A percentile compares a stretch with the other conserved stretches of the same genome.
phyloP scores from a whole-genome alignment of 2,329 filamentous ascomycete species.

The Emmonsia crescens region DNA sequence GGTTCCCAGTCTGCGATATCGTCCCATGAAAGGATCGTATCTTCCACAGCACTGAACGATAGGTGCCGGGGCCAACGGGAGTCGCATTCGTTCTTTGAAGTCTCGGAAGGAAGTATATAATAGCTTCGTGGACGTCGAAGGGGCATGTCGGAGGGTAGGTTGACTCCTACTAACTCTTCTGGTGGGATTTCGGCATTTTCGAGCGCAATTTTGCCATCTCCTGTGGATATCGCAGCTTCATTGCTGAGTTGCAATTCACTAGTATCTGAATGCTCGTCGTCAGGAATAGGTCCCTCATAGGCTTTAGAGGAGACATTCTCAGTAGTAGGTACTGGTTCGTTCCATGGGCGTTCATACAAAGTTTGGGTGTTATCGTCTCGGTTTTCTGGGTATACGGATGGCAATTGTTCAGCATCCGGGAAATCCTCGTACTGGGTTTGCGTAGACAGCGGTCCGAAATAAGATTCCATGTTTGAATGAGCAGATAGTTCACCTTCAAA shows the following conservation, averaged over 20 bases:
- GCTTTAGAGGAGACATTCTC: background rate
- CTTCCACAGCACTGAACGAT: conserved; percentile 39
- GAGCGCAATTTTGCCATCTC: background rate
- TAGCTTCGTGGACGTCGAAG: conserved; percentile 30
- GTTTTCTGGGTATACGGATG: background rate
- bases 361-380: background rate
- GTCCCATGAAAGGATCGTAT: conserved; percentile 31
- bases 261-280: background rate
- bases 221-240: background rate
- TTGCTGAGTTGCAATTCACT: background rate
- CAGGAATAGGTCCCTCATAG: background rate
- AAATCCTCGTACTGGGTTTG: background rate
- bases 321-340: background rate
- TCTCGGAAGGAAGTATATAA: conserved; percentile 18
- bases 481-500: conserved; percentile 21
- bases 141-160: background rate
- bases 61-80: conserved; percentile 32
- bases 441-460: conserved; percentile 14
- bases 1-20: conserved; percentile 17
- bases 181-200: background rate
- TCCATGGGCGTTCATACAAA: background rate
- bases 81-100: conserved; percentile 16
- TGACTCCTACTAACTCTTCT: background rate
- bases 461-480: conserved; percentile 20
- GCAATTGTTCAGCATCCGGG: background rate